Conservation (phyloP, 192 early-diverging fungal genomes). For the Neocallimastix lanati region DNA sequence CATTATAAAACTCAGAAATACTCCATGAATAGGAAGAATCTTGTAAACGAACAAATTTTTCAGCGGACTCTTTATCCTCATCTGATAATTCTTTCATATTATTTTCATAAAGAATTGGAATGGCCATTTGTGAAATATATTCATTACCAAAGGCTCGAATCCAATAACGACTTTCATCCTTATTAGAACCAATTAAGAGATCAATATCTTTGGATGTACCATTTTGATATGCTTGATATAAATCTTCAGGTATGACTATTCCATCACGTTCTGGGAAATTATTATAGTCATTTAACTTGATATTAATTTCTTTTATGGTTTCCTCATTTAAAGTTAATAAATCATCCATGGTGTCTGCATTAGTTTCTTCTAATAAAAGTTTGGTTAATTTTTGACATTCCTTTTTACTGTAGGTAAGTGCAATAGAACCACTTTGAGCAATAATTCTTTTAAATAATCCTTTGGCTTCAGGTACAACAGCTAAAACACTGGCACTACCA, state of each 20-base stretch:
- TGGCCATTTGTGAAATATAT: not conserved
- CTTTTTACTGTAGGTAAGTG: not conserved
- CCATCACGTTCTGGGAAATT: not conserved
- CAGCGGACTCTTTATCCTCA: not conserved
- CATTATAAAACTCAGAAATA: not conserved
- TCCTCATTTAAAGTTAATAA: not conserved
- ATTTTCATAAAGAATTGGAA: not conserved
- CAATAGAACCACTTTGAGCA: not conserved
- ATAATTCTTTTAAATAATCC: not conserved
- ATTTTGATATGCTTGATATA: not conserved
- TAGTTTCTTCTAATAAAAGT: not conserved
- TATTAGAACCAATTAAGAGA: not conserved
- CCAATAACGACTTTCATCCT: not conserved
- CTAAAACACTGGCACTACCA: not conserved
- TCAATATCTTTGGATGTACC: not conserved
- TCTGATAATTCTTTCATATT: not conserved
- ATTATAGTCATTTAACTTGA: not conserved
- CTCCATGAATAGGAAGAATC: not conserved
- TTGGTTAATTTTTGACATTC: not conserved
- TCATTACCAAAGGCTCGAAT: not conserved
- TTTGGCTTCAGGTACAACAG: not conserved
- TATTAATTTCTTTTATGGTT: not conserved
- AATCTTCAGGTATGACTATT: not conserved
- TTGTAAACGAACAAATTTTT: not conserved
- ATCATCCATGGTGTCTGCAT: not conserved